phyloP scores from a whole-genome alignment of 768 basidiomycete species.

The Mycena leptocephala region DNA sequence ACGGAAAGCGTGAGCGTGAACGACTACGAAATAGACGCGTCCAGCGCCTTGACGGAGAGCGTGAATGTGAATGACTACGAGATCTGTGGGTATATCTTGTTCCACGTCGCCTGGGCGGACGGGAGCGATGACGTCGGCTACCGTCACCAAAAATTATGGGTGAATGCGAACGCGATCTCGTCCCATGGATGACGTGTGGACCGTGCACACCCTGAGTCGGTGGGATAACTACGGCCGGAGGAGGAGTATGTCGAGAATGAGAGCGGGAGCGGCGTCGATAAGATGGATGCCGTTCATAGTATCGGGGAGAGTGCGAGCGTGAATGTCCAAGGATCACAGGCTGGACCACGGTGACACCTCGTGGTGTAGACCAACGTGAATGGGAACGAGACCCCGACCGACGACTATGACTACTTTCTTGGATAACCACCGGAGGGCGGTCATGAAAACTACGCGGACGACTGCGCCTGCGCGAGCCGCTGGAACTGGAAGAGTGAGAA shows the following conservation, averaged over 20 bases:
- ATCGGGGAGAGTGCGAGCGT: slow-evolving; percentile 24
- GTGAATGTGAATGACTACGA: background rate
- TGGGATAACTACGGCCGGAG: background rate
- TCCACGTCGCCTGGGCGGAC: slow-evolving; percentile 25
- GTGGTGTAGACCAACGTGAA: slow-evolving; percentile 12
- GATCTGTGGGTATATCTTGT: background rate
- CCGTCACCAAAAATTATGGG: background rate
- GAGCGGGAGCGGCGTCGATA: no score
- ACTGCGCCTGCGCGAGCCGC: background rate
- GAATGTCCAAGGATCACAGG: background rate
- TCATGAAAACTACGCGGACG: background rate
- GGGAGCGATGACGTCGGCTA: slow-evolving; percentile 31
- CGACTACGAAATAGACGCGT: no score
- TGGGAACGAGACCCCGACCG: slow-evolving; percentile 16
- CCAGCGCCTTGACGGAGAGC: no score
- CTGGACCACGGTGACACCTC: slow-evolving; percentile 5
- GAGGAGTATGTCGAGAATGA: background rate
- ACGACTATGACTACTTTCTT: no score
- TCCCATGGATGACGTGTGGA: slow-evolving; percentile 8
- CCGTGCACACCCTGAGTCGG: background rate
- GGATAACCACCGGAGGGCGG: slow-evolving; percentile 3
- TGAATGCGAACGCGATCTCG: slow-evolving; percentile 32
- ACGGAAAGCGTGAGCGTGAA: no score
- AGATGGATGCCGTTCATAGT: background rate
- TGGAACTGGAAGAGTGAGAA: slow-evolving; percentile 7